Conservation (phyloP, 495 filamentous ascomycete species). For the Lineolata rhizophorae region DNA sequence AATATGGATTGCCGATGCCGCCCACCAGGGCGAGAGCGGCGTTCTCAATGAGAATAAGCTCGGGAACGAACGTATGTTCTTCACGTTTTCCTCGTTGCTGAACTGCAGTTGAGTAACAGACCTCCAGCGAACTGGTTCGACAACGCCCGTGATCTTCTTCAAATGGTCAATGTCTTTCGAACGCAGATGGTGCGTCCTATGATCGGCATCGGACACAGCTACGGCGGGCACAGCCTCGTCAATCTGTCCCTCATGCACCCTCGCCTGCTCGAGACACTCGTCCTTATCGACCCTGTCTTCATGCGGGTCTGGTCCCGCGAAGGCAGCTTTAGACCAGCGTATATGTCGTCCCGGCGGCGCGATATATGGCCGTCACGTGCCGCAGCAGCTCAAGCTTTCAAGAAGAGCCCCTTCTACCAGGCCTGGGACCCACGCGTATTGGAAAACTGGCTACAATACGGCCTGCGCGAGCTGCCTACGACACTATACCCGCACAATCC, state of each 20-base stretch:
- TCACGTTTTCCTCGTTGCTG: background rate
- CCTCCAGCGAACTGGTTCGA: conserved; percentile 46
- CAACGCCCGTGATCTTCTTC: conserved; percentile 68
- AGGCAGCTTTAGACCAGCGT: conserved; percentile 15
- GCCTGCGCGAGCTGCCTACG: conserved; percentile 20
- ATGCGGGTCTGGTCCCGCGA: conserved; percentile 18
- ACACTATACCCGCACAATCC: conserved; percentile 12
- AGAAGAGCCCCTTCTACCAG: conserved; percentile 19
- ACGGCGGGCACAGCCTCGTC: conserved; percentile 50
- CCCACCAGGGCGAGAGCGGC: conserved; percentile 20
- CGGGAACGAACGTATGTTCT: conserved; percentile 19
- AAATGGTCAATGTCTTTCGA: conserved; percentile 69
- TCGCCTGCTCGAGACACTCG: conserved; percentile 50
- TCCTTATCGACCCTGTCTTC: conserved; percentile 67
- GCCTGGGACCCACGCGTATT: conserved; percentile 17
- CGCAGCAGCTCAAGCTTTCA: conserved; percentile 11
- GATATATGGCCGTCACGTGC: conserved; percentile 16
- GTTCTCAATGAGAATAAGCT: conserved; percentile 20
- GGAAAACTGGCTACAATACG: conserved; percentile 18
- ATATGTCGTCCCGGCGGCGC: conserved; percentile 12
- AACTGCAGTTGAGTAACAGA: conserved; percentile 8
- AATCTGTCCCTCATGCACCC: conserved; percentile 56
- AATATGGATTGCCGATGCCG: conserved; percentile 24
- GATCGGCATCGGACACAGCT: conserved; percentile 79
- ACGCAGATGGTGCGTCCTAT: conserved; percentile 65